Evolutionary conservation across 2,329 filamentous ascomycete genomes (phyloP), one percentile per base, ranked within the genome.

Genomic region (Apiospora pterosperma): DNA sequence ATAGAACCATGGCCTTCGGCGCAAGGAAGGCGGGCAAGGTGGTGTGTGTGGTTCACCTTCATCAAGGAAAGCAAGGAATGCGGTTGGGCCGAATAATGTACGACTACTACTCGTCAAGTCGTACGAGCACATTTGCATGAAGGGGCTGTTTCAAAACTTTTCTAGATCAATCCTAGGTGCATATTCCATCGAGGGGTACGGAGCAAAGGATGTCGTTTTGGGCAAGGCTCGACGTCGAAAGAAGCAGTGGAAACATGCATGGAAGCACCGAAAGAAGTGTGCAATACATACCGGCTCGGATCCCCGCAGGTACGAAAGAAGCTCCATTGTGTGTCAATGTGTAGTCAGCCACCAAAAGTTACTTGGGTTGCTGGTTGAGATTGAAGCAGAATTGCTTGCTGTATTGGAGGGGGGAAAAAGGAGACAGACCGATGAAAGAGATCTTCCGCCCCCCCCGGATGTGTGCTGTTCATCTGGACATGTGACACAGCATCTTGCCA

Each of bases 161-260:
- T 41, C 59, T 36, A 39, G 59, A 61, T 39, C 36, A 60, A 41
- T 28, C 59, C 59, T 38, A 61, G 48, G 48, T 41, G 59, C 59
- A 31, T 41, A 41, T 41, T 61, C 28, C 36, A 41, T 61, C 59
- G 59, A 23, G 31, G 12, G 59, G 36, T 34, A 55, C 36, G 59
- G 59, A 61, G 61, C 58, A 25, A 28, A 64, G 38, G 59, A 38
- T 38, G 14, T 44, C 25, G 31, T 38, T 62, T 28, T 64, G 36
- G 59, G 59, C 42, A 48, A 62, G 36, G 59, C 36, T 52, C 31
- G 36, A 44, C 48, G 62, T 61, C 44, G n/a, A 61, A 36, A 28
- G 36, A 44, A 59, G 38, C 28, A 42, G 52, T 52, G 63, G 67
- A 68, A 69, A 62, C 62, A 68, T 70, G 68, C 67, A 70, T 70